Conservation (phyloP, 345 rosid genomes). For the Psidium friedrichsthalianum region DNA sequence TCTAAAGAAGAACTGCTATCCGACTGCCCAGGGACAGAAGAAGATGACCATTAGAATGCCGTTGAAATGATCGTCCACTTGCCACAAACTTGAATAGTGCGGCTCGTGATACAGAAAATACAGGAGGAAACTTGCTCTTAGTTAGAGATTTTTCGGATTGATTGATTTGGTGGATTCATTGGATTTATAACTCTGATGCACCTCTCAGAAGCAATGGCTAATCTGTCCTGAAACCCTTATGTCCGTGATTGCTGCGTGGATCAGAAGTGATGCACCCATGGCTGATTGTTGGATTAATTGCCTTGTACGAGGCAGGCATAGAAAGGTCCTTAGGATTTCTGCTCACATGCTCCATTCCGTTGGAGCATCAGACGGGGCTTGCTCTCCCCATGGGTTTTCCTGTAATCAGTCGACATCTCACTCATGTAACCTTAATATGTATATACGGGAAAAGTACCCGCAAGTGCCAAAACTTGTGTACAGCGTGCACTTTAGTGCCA, state of each 20-base stretch:
- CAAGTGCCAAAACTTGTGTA: too few relatives aligned
- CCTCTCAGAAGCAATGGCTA: background rate
- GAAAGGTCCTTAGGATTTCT: background rate
- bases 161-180: background rate
- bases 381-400: background rate
- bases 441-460: too few relatives aligned
- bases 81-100: background rate
- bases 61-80: background rate
- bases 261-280: background rate
- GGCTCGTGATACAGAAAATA: background rate
- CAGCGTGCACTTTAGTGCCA: too few relatives aligned
- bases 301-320: background rate
- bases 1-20: constrained; percentile 62
- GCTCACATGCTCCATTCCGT: background rate
- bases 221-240: background rate
- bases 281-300: background rate
- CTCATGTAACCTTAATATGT: background rate
- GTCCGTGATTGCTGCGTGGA: background rate
- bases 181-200: background rate
- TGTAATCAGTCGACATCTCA: background rate
- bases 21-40: constrained; percentile 71
- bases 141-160: background rate
- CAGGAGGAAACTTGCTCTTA: background rate
- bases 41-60: constrained; percentile 48
- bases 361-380: background rate